Base-by-base conservation (phyloP, 2,329 filamentous ascomycete genomes). In the Clonostachys sp. region DNA sequence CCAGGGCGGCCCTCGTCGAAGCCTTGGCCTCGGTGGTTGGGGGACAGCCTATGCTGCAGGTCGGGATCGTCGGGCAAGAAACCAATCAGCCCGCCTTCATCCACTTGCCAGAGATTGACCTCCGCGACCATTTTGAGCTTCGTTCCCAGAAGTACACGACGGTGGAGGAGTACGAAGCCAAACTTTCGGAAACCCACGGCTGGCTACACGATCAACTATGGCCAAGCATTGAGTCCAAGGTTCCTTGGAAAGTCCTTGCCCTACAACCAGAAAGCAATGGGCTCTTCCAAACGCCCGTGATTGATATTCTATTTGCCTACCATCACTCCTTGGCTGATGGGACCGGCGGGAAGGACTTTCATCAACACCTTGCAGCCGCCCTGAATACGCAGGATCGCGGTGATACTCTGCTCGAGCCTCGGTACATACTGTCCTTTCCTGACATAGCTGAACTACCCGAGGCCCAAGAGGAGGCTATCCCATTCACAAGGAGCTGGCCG, bases 261-360 rank as follows among this genome's bases (percentile, higher is more conserved):
- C 36, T 39, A n/a, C 36, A 18, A 18, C 36, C 12, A 14, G 24
- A 30, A 30, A 18, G 36, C 14, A 39, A 39, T n/a, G 36, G 10
- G 5, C 17, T 18, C 36, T 62, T 75, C 41, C 56, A 71, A 18
- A 55, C 60, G 30, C 48, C 57, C 6, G 43, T 44, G 9, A 18
- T 38, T 2, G 69, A 79, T 44, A 50, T 78, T 12, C 51, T 71
- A 6, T 77, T 81, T 51, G 64, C 68, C 6, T 76, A 65, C 34
- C 79, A 83, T 50, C 79, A 83, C 52, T 65, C 69, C 1, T 61
- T 82, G 16, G 67, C 68, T 20, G 80, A 83, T 51, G 80, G 80
- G 2, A 62, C 68, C 12, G 71, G 72, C 51, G 73, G 71, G 0
- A 60, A 62, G 30, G 55, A 68, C 3, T 80, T 83, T 51, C 79